These are phyloP conservation scores for Aspergillus asperescens DNA, from an alignment of 495 filamentous ascomycete genomes.

Conservation along the genomic window DNA sequence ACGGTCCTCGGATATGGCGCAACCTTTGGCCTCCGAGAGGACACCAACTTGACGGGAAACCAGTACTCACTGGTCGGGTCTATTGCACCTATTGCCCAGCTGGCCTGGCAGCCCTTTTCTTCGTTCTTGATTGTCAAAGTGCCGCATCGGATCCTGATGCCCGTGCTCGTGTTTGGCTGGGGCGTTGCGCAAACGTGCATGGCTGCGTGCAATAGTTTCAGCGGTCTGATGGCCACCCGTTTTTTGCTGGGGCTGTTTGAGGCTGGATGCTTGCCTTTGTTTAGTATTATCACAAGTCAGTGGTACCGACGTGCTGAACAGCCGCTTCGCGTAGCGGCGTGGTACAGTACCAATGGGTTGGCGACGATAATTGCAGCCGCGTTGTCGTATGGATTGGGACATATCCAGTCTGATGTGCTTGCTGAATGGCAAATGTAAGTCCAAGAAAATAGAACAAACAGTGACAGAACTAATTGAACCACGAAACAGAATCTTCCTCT, in stretches of 20 bases:
- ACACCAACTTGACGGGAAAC: conserved; percentile 50
- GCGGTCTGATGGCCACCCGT: conserved; percentile 39
- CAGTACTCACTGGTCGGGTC: conserved; percentile 59
- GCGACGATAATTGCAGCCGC: conserved; percentile 46
- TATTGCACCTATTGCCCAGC: conserved; percentile 58
- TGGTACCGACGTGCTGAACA: conserved; percentile 50
- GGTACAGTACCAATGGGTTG: conserved; percentile 47
- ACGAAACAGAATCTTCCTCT: conserved; percentile 36
- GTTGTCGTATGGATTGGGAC: conserved; percentile 47
- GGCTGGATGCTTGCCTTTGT: conserved; percentile 55
- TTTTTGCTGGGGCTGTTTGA: conserved; percentile 50
- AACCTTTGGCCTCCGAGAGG: conserved; percentile 54
- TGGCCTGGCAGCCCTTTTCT: conserved; percentile 63
- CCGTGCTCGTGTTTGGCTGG: conserved; percentile 50
- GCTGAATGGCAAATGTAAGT: conserved; percentile 59
- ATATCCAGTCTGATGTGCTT: conserved; percentile 47
- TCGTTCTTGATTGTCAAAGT: conserved; percentile 61
- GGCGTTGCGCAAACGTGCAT: conserved; percentile 43
- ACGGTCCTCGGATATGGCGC: conserved; percentile 58
- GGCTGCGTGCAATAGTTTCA: conserved; percentile 42
- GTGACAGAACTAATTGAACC: background rate
- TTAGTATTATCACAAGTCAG: conserved; percentile 46
- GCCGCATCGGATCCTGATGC: conserved; percentile 60
- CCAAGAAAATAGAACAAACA: background rate
- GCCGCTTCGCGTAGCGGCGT: conserved; percentile 44